Evolutionary conservation across 768 basidiomycete genomes (phyloP).

Genomic region (Porphyrellus cyaneotinctus): DNA sequence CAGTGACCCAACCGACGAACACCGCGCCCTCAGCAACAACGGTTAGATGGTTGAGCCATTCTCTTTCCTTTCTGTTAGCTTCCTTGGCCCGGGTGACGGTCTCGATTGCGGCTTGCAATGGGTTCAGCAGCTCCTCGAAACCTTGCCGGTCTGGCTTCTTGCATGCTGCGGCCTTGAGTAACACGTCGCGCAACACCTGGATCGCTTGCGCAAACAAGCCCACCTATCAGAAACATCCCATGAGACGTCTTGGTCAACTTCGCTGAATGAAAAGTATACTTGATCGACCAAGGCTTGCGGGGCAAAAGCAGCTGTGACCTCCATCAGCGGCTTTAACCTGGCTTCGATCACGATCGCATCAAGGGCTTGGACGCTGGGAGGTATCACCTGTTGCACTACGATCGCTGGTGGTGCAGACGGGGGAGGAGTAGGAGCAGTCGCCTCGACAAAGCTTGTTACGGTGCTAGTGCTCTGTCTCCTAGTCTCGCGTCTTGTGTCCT

Average conservation of each 20-base stretch:
- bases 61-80: constrained; percentile 69
- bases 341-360: constrained; percentile 69
- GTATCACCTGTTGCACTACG: constrained; percentile 39
- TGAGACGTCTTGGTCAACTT: constrained; percentile 2
- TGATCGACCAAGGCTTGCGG: constrained; percentile 70
- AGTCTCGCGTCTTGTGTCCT: constrained; percentile 38
- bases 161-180: constrained; percentile 67
- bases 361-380: constrained; percentile 66
- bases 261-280: constrained; percentile 42
- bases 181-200: constrained; percentile 59
- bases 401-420: constrained; percentile 36
- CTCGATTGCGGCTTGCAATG: constrained; percentile 68
- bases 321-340: constrained; percentile 69
- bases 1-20: constrained; percentile 82
- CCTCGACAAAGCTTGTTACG: constrained; percentile 24
- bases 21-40: constrained; percentile 80
- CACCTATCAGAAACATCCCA: constrained; percentile 44
- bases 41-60: constrained; percentile 79
- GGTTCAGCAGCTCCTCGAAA: constrained; percentile 56
- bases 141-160: constrained; percentile 69
- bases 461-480: constrained; percentile 31
- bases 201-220: constrained; percentile 64
- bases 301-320: constrained; percentile 68
- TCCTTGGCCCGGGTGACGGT: constrained; percentile 81
- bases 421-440: constrained; percentile 29